phyloP scores from a whole-genome alignment of 1,284 basidiomycete genomes.

The Cryptococcus neoformans region DNA sequence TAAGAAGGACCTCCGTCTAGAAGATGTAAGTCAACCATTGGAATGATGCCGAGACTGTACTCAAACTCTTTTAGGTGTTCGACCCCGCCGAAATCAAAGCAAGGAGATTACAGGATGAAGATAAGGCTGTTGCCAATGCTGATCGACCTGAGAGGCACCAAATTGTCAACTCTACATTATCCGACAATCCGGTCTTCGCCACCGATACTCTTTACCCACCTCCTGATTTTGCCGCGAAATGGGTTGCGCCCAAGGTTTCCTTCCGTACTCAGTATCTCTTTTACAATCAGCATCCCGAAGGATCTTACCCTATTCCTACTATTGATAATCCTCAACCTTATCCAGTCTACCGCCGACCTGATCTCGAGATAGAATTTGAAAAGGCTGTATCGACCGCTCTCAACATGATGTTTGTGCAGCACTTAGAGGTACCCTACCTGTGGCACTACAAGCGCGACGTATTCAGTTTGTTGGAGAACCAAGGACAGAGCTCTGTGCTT shows the following conservation, averaged over 20 bases:
- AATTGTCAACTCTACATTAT: slow-evolving; percentile 80
- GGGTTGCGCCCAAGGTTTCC: slow-evolving; percentile 86
- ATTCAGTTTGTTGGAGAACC: slow-evolving; percentile 40
- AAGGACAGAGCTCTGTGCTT: slow-evolving; percentile 50
- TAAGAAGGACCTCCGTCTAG: slow-evolving; percentile 72
- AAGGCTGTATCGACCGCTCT: slow-evolving; percentile 77
- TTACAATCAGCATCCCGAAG: slow-evolving; percentile 30
- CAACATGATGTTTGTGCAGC: slow-evolving; percentile 78
- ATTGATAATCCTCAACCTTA: slow-evolving; percentile 53
- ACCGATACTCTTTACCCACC: slow-evolving; percentile 55
- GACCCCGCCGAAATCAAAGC: slow-evolving; percentile 96
- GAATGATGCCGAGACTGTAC: neutral
- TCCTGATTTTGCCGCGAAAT: slow-evolving; percentile 74
- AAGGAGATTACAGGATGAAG: slow-evolving; percentile 87
- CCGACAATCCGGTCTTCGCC: slow-evolving; percentile 61
- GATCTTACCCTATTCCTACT: slow-evolving; percentile 34
- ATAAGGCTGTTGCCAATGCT: slow-evolving; percentile 83
- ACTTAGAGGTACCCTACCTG: slow-evolving; percentile 90
- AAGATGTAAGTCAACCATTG: slow-evolving; percentile 66
- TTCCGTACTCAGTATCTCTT: slow-evolving; percentile 61
- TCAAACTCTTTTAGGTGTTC: slow-evolving; percentile 66
- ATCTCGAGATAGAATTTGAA: slow-evolving; percentile 68
- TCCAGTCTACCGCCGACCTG: slow-evolving; percentile 43
- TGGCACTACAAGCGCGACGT: slow-evolving; percentile 86
- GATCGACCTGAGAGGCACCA: slow-evolving; percentile 98